Evolutionary conservation across 257 asterid genomes (phyloP).

Genomic region (Solanum chilense): DNA sequence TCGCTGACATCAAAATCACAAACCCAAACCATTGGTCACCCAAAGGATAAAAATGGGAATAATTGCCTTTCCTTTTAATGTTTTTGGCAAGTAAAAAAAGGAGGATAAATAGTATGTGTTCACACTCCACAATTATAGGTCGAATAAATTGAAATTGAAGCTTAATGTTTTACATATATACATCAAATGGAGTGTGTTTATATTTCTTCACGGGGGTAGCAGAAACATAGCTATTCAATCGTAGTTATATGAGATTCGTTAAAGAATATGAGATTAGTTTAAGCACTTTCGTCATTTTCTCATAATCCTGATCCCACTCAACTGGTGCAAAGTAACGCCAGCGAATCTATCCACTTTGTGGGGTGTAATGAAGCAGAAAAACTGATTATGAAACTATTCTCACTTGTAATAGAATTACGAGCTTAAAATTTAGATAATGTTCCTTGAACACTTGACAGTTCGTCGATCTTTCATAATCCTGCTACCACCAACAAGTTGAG

Average conservation of each 20-base stretch:
- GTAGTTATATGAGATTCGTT: neutral
- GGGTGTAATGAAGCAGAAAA: neutral
- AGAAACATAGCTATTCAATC: neutral
- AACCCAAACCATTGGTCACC: neutral
- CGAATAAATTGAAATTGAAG: neutral
- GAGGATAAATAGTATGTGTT: neutral
- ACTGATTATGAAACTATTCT: neutral
- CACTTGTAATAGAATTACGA: neutral
- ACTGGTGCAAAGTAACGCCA: neutral
- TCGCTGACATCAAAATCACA: neutral
- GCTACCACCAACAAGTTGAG: neutral
- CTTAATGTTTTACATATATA: neutral
- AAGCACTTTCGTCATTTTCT: neutral
- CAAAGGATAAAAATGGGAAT: neutral
- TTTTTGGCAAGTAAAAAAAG: neutral
- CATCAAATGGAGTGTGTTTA: neutral
- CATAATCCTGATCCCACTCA: neutral
- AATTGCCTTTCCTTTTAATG: neutral
- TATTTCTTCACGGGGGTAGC: neutral
- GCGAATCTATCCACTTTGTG: neutral
- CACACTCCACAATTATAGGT: neutral
- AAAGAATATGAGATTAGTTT: neutral
- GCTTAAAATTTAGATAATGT: neutral
- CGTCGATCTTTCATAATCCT: neutral
- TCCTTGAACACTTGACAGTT: neutral